phyloP scores from a whole-genome alignment of 495 filamentous ascomycete genomes.

The Thermothielavioides terrestris region DNA sequence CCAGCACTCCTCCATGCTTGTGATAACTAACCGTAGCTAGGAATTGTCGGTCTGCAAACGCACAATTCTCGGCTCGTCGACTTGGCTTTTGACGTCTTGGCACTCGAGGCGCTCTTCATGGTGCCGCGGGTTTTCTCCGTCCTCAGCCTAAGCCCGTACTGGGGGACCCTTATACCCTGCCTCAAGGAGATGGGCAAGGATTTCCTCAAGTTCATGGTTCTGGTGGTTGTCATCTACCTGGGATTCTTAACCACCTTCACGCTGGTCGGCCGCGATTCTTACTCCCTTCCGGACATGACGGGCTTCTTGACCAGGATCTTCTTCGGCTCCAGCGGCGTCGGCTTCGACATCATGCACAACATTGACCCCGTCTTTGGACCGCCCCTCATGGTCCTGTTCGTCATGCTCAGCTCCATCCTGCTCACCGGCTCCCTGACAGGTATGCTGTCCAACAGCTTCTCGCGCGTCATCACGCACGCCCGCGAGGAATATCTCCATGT shows the following conservation, averaged over 20 bases:
- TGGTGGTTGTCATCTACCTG: constrained; percentile 75
- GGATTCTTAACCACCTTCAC: constrained; percentile 92
- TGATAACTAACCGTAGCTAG: constrained; percentile 30
- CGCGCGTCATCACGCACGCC: constrained; percentile 59
- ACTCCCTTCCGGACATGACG: constrained; percentile 67
- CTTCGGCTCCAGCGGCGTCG: constrained; percentile 65
- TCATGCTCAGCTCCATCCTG: constrained; percentile 80
- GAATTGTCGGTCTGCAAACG: constrained; percentile 62
- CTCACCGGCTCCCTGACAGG: constrained; percentile 87
- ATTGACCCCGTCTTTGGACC: constrained; percentile 48
- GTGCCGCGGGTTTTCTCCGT: constrained; percentile 86
- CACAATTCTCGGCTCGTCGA: constrained; percentile 57
- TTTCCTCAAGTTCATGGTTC: constrained; percentile 79
- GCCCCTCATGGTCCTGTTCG: constrained; percentile 71
- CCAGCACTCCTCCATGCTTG: not conserved
- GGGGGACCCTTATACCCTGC: constrained; percentile 73
- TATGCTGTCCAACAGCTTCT: constrained; percentile 83
- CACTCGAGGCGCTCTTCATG: constrained; percentile 81
- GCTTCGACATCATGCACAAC: constrained; percentile 54
- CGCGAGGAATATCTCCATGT: constrained; percentile 85
- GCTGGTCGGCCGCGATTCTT: constrained; percentile 70
- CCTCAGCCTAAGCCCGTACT: constrained; percentile 82
- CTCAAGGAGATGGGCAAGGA: constrained; percentile 92
- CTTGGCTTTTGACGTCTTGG: constrained; percentile 77
- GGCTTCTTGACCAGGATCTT: constrained; percentile 84